Conservation (phyloP, 2,329 filamentous ascomycete species). For the Pseudodiploospora longispora region DNA sequence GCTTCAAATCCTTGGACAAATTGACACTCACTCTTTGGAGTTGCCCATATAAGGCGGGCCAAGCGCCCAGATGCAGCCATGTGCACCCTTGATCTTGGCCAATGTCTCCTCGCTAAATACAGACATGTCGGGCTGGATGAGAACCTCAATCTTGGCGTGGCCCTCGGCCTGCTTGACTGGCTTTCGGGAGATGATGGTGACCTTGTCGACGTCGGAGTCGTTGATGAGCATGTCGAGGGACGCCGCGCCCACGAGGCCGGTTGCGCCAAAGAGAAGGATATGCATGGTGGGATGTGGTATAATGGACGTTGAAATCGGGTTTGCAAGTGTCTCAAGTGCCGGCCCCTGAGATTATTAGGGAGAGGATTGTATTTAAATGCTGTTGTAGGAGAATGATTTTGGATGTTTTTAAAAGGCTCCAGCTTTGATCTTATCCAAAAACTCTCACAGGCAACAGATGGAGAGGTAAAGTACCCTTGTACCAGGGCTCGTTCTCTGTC, state of each 20-base stretch:
- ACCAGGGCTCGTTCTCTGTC: no score
- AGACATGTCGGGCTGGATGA: constrained; percentile 8
- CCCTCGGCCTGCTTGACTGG: constrained; percentile 7
- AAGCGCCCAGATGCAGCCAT: constrained; percentile 7
- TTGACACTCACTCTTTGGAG: no score
- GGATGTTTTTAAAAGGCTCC: no score
- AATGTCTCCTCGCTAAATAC: constrained; percentile 4
- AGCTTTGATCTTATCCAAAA: no score
- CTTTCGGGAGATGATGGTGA: constrained; percentile 8
- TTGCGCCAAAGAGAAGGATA: constrained; percentile 8
- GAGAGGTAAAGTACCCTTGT: no score
- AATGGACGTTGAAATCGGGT: no score
- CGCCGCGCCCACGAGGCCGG: constrained; percentile 6
- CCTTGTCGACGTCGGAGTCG: constrained; percentile 6
- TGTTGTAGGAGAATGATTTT: no score
- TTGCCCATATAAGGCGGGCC: background rate
- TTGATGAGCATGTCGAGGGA: constrained; percentile 8
- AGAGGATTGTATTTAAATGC: no score
- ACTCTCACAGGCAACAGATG: no score
- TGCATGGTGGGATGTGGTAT: constrained; percentile 2
- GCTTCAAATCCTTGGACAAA: no score
- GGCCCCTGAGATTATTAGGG: no score
- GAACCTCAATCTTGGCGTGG: constrained; percentile 4
- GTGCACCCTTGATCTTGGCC: constrained; percentile 6
- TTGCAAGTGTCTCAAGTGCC: no score